phyloP scores from a whole-genome alignment of 2,329 filamentous ascomycete species.

The Colletotrichum siamense region DNA sequence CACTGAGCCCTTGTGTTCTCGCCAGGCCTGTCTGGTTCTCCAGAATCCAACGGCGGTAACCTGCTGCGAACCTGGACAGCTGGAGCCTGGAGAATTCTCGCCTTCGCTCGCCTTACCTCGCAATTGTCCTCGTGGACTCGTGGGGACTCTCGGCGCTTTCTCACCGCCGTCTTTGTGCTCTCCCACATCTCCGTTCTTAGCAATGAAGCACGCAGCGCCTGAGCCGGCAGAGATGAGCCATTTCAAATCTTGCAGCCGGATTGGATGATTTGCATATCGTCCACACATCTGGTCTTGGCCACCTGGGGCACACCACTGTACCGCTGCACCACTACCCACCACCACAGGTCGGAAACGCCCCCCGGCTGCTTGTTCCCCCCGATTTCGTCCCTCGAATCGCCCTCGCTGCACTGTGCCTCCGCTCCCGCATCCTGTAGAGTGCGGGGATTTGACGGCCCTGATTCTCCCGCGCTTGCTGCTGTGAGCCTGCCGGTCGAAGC shows the following conservation, averaged over 20 bases:
- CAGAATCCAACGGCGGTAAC: neutral
- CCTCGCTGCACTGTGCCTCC: constrained; percentile 16
- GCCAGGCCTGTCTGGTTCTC: neutral
- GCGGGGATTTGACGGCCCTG: constrained; percentile 23
- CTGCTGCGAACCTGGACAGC: constrained; percentile 2
- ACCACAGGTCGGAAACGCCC: constrained; percentile 3
- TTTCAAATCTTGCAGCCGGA: constrained; percentile 1
- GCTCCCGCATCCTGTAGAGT: constrained; percentile 19
- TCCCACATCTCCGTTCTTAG: neutral
- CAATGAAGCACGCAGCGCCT: neutral
- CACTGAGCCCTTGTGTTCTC: neutral
- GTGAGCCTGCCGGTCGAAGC: neutral
- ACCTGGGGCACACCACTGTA: neutral
- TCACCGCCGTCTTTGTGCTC: constrained; percentile 20
- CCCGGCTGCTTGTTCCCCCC: constrained; percentile 5
- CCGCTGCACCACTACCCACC: constrained; percentile 13
- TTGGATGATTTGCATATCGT: constrained; percentile 1
- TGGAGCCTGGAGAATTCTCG: neutral
- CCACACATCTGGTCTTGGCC: neutral
- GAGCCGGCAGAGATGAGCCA: constrained; percentile 14
- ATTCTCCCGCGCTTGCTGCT: constrained; percentile 14
- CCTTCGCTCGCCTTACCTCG: constrained; percentile 1
- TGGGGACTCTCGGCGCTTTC: constrained; percentile 18
- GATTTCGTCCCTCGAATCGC: constrained; percentile 5
- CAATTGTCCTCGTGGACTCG: constrained; percentile 19